Evolutionary conservation across 257 asterid genomes (phyloP).

Genomic region (Solanum paucissectum): DNA sequence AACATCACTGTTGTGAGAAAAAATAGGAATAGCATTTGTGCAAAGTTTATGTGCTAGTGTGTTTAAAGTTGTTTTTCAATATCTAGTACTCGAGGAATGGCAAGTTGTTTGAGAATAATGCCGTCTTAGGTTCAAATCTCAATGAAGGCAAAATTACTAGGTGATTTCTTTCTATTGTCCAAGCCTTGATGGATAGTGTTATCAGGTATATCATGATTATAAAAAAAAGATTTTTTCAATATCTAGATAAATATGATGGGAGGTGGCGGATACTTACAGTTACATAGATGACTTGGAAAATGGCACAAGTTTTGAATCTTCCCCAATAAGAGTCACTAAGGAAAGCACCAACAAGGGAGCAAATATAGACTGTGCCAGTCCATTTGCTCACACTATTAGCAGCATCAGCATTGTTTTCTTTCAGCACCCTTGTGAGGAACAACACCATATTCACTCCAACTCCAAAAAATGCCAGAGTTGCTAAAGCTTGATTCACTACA

Average conservation of each 20-base stretch:
- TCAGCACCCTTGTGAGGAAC: slow-evolving; percentile 77
- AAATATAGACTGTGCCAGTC: slow-evolving; percentile 94
- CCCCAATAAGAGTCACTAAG: slow-evolving; percentile 98
- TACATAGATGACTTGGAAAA: slow-evolving; percentile 76
- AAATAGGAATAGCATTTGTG: neutral
- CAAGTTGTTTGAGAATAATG: neutral
- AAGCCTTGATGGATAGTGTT: neutral
- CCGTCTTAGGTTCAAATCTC: neutral
- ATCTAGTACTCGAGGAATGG: neutral
- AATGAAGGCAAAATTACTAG: neutral
- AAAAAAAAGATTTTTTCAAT: neutral
- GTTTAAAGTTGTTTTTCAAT: neutral
- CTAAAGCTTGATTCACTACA: slow-evolving; percentile 92
- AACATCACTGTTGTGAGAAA: neutral
- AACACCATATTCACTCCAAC: slow-evolving; percentile 87
- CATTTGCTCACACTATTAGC: slow-evolving; percentile 94
- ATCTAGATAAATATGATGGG: neutral
- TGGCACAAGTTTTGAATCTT: slow-evolving; percentile 79
- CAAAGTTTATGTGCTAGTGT: neutral
- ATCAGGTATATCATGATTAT: neutral
- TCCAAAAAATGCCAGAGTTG: slow-evolving; percentile 94
- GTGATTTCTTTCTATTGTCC: neutral
- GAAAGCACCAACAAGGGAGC: slow-evolving; percentile 93
- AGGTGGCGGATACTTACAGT: slow-evolving; percentile 27
- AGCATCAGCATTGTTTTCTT: slow-evolving; percentile 80